A percentile compares a stretch with the other conserved stretches of the same genome.
These are phyloP conservation scores for Nematocida parisii DNA, from an alignment of 371 early-diverging fungal genomes.

Conservation along the genomic window DNA sequence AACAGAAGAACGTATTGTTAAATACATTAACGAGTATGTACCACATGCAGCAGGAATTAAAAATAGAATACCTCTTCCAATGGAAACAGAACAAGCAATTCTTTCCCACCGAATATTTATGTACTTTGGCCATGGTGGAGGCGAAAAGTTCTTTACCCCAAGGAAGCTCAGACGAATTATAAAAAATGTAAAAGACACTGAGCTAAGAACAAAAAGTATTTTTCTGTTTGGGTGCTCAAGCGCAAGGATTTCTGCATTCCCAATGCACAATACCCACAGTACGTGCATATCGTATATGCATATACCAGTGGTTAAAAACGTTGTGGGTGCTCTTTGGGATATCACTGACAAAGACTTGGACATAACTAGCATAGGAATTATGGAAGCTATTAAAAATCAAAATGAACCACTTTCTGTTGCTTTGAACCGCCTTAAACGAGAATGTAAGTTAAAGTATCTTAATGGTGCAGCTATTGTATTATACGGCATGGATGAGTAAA, in stretches of 20 bases:
- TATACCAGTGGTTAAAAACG: constrained; percentile 46
- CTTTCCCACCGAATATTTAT: constrained; percentile 45
- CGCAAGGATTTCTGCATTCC: constrained; percentile 43
- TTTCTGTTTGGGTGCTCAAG: constrained; percentile 69
- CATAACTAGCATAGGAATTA: constrained; percentile 73
- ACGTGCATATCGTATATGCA: constrained; percentile 44
- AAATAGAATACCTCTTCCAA: constrained; percentile 15
- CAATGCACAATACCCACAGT: constrained; percentile 37
- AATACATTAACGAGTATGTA: neutral
- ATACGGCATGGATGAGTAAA: constrained; percentile 73
- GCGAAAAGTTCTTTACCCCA: constrained; percentile 75
- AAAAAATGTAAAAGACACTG: neutral
- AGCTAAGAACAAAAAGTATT: constrained; percentile 35
- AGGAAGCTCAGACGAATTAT: constrained; percentile 3
- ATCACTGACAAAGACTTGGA: constrained; percentile 96
- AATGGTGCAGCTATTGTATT: constrained; percentile 89
- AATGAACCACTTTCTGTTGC: constrained; percentile 74
- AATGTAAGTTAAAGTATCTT: constrained; percentile 74
- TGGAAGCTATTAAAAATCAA: constrained; percentile 59
- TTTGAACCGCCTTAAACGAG: constrained; percentile 73
- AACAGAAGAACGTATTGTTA: constrained; percentile 51
- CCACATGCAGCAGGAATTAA: constrained; percentile 23
- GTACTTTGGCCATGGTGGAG: constrained; percentile 95
- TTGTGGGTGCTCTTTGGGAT: constrained; percentile 94
- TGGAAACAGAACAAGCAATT: constrained; percentile 39